These are phyloP conservation scores for Calonectria naviculata DNA, from an alignment of 2,329 filamentous ascomycete genomes.

Conservation along the genomic window DNA sequence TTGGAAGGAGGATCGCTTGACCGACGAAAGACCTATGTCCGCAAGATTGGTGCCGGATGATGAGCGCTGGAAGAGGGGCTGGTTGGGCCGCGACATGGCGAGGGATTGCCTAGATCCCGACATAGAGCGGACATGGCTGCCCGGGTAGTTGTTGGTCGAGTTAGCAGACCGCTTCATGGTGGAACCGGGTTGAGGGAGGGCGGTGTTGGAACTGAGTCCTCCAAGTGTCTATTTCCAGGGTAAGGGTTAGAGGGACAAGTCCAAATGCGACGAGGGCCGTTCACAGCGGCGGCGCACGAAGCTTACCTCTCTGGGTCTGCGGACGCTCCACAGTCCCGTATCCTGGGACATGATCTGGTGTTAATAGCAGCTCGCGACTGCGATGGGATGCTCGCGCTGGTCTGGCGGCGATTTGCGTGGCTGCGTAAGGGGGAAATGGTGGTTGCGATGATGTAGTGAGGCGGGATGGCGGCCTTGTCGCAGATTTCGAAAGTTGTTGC, in stretches of 20 bases:
- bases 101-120: slow-evolving; percentile 89
- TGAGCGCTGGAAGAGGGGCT: slow-evolving; percentile 87
- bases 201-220: slow-evolving; percentile 83
- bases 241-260: slow-evolving; percentile 35
- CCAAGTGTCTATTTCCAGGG: slow-evolving; percentile 78
- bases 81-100: slow-evolving; percentile 83
- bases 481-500: slow-evolving; percentile 45
- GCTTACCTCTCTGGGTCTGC: slow-evolving; percentile 88
- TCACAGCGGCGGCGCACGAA: slow-evolving; percentile 20
- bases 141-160: slow-evolving; percentile 68
- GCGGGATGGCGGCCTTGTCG: slow-evolving; percentile 33
- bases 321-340: slow-evolving; percentile 88
- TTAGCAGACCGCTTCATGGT: slow-evolving; percentile 92
- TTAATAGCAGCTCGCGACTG: slow-evolving; percentile 28
- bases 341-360: slow-evolving; percentile 80
- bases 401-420: background rate
- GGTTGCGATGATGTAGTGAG: slow-evolving; percentile 28
- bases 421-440: slow-evolving; percentile 5
- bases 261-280: slow-evolving; percentile 28
- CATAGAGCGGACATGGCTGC: slow-evolving; percentile 81
- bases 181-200: slow-evolving; percentile 90
- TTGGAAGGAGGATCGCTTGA: slow-evolving; percentile 84
- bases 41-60: slow-evolving; percentile 85
- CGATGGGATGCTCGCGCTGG: slow-evolving; percentile 25
- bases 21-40: slow-evolving; percentile 84